A percentile compares a stretch with the other conserved stretches of the same genome.
These are phyloP conservation scores for Cladobotryum mycophilum DNA, from an alignment of 2,329 filamentous ascomycete genomes.

Conservation along the genomic window DNA sequence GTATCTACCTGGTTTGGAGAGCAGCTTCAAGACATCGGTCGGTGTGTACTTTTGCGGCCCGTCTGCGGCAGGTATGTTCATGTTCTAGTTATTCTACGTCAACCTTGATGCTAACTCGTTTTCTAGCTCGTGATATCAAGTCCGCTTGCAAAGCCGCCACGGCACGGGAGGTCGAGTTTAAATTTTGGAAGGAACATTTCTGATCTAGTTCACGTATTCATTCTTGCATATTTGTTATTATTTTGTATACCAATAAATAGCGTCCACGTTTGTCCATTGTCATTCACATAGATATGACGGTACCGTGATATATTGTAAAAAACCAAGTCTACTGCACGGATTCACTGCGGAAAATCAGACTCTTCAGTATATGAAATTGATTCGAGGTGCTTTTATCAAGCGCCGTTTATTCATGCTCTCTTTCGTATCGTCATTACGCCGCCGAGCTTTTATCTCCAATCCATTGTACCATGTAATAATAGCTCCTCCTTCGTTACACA, in stretches of 20 bases:
- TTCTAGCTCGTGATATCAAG: slow-evolving; percentile 71
- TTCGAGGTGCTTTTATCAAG: too few relatives aligned
- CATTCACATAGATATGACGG: too few relatives aligned
- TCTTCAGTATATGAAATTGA: too few relatives aligned
- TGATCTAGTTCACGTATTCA: slow-evolving; percentile 26
- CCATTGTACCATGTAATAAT: too few relatives aligned
- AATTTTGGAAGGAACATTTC: slow-evolving; percentile 98
- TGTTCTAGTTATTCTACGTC: not conserved
- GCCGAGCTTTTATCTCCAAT: too few relatives aligned
- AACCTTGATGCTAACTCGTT: slow-evolving; percentile 26
- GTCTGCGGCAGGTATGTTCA: slow-evolving; percentile 54
- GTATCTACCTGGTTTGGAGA: slow-evolving; percentile 78
- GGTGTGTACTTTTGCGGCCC: slow-evolving; percentile 98
- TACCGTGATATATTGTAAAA: too few relatives aligned
- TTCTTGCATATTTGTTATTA: not conserved
- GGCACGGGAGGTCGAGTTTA: slow-evolving; percentile 77
- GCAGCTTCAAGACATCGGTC: slow-evolving; percentile 71
- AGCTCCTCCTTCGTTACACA: too few relatives aligned
- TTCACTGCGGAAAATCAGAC: too few relatives aligned
- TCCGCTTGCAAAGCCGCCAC: slow-evolving; percentile 69
- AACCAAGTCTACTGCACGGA: too few relatives aligned
- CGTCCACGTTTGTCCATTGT: too few relatives aligned
- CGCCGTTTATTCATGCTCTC: too few relatives aligned
- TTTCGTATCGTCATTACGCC: too few relatives aligned
- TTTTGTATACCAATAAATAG: not conserved